Evolutionary conservation across 1,139 yeast genomes (phyloP), one percentile per base, ranked within the genome.

Genomic region (Pneumocystis oryctolagi): DNA sequence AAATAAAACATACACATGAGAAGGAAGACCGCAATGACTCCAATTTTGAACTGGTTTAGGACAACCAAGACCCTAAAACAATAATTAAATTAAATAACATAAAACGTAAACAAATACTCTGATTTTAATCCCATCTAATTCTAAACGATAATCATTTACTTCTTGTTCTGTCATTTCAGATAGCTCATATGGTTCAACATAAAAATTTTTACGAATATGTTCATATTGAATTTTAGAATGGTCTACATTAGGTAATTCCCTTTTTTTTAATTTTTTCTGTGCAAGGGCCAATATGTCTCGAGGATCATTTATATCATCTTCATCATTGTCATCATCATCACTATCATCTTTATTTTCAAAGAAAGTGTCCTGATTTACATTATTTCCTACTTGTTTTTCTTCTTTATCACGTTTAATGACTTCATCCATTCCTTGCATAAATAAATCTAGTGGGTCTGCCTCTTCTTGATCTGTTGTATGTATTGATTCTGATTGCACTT

Each of bases 11-110:
- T 57, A 57, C 59, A 84, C 78, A 1, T 78, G 77, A 0, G 82
- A 74, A 0, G 95, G 85, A 0, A 92, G 75, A 0, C 96, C 96
- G 64, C 89, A 76, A 66, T 89, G 95, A 1, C 87, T 77, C 95
- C 97, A 92, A 65, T 82, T 80, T 56, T 78, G 70, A 0, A 89
- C 81, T 0, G 97, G 97, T 42, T 78, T 77, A 0, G 89, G 85
- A 60, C 83, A 79, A 61, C 78, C 72, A 0, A 71, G 66, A 0
- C 95, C 95, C 60, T 65, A 60, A 28, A 63, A 32, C 30, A 18
- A 2, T 3, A 28, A 9, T 8, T 6, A 30, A n/a, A 6, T 28
- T 30, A 30, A 25, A 18, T 12, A 20, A 39, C 8, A 25, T 34
- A 30, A 31, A 9, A 16, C 31, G 12, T 16, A 28, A 37, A n/a